These are phyloP conservation scores for Pseudodiploospora longispora DNA, from an alignment of 2,329 filamentous ascomycete genomes.

Conservation along the genomic window DNA sequence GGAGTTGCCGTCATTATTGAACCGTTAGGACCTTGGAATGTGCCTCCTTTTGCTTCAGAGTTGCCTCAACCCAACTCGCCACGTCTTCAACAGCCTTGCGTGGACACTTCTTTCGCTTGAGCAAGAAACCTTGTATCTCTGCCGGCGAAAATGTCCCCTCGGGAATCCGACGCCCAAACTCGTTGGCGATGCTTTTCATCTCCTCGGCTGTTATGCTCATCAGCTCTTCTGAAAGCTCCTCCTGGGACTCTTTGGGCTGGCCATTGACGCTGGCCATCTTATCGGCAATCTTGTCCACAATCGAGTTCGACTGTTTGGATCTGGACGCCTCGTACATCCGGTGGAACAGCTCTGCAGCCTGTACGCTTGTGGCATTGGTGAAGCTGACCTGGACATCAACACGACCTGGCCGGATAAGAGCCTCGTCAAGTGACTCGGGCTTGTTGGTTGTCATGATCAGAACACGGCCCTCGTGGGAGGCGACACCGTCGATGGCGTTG, in stretches of 20 bases:
- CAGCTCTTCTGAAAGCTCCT: conserved; percentile 1
- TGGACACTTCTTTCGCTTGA: conserved; percentile 54
- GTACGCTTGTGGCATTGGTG: conserved; percentile 44
- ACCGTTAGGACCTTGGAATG: conserved; percentile 41
- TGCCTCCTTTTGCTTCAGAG: conserved; percentile 41
- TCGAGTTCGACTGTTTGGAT: conserved; percentile 5
- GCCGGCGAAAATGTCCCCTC: conserved; percentile 47
- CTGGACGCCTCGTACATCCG: conserved; percentile 48
- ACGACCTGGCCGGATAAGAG: conserved; percentile 64
- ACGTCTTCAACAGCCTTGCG: conserved; percentile 45
- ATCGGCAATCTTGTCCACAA: neutral
- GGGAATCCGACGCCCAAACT: conserved; percentile 48
- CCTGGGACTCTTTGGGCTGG: conserved; percentile 5
- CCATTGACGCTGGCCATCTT: neutral
- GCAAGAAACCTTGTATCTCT: conserved; percentile 56
- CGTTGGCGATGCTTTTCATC: conserved; percentile 34
- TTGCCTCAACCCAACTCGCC: conserved; percentile 43
- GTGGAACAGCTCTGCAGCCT: conserved; percentile 51
- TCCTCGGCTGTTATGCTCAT: conserved; percentile 21
- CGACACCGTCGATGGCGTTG: conserved; percentile 78
- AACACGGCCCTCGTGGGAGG: conserved; percentile 68
- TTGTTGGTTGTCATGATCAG: conserved; percentile 79
- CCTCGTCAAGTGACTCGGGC: conserved; percentile 63
- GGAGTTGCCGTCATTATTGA: conserved; percentile 24
- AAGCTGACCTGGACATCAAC: conserved; percentile 65